Conservation (phyloP, 306 rosid species). For the Rubus idaeus region DNA sequence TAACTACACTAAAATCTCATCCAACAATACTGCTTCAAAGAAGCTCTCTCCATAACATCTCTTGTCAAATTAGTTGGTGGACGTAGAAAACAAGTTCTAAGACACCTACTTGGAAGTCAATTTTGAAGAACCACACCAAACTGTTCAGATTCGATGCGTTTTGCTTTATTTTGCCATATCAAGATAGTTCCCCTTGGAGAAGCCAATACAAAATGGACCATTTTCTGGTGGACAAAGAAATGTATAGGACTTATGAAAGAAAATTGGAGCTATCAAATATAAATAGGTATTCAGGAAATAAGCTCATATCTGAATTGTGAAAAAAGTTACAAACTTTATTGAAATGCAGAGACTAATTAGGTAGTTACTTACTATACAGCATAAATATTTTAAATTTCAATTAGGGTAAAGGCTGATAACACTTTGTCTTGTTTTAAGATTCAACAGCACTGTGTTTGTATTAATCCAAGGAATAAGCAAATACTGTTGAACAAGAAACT, state of each 20-base stretch:
- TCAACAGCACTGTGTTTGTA: no score
- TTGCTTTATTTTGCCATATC: no score
- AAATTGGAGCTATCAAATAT: neutral
- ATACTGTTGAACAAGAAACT: conserved; percentile 6
- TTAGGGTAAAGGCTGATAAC: no score
- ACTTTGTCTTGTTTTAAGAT: no score
- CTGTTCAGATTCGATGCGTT: neutral
- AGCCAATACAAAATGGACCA: neutral
- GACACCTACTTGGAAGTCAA: neutral
- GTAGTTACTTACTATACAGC: no score
- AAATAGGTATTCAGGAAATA: neutral
- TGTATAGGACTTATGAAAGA: neutral
- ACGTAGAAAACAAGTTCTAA: neutral
- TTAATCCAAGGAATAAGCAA: neutral
- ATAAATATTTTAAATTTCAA: no score
- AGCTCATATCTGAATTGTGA: neutral
- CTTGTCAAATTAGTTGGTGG: neutral
- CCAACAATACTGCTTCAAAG: neutral
- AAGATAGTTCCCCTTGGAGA: neutral
- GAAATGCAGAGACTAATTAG: no score
- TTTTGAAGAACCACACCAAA: neutral
- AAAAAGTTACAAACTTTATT: neutral
- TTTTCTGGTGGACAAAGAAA: neutral
- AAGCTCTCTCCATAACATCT: neutral
- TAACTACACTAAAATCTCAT: neutral